These are phyloP conservation scores for Pisolithus sp. DNA, from an alignment of 768 basidiomycete species.

Conservation along the genomic window DNA sequence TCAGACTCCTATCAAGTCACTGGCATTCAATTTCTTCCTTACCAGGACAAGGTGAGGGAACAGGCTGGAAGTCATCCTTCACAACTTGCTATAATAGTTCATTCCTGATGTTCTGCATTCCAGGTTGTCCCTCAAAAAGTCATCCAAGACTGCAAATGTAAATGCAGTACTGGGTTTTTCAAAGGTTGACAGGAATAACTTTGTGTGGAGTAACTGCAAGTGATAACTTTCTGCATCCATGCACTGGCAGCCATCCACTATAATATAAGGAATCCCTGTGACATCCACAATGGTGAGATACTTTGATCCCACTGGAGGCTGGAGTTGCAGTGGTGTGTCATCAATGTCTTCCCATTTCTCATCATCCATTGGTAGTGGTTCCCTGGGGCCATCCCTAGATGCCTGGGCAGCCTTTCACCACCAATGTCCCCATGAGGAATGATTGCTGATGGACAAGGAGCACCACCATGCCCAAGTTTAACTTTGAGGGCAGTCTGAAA, in stretches of 20 bases:
- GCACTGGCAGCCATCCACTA: background rate
- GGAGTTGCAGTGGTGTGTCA: background rate
- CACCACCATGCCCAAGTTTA: background rate
- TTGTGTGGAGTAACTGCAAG: background rate
- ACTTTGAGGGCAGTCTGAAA: background rate
- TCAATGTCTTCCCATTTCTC: background rate
- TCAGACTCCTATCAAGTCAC: too few species aligned
- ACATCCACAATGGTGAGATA: background rate
- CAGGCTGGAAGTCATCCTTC: background rate
- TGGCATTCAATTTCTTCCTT: background rate
- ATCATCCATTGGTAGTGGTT: background rate
- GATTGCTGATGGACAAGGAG: background rate
- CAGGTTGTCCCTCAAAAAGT: constrained; percentile 13
- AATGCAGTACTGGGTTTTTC: background rate
- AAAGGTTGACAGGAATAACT: background rate
- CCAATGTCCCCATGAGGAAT: too few species aligned
- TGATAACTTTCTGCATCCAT: background rate
- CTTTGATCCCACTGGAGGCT: background rate
- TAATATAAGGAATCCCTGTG: background rate
- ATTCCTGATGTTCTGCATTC: constrained; percentile 8
- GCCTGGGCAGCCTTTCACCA: too few species aligned
- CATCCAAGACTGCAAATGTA: constrained; percentile 17
- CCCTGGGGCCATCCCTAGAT: too few species aligned
- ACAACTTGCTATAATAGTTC: constrained; percentile 7
- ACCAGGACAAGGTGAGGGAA: constrained; percentile 5